Evolutionary conservation across 129 eudicot genomes (phyloP).

Genomic region (Rutidosis leptorrhynchoides): DNA sequence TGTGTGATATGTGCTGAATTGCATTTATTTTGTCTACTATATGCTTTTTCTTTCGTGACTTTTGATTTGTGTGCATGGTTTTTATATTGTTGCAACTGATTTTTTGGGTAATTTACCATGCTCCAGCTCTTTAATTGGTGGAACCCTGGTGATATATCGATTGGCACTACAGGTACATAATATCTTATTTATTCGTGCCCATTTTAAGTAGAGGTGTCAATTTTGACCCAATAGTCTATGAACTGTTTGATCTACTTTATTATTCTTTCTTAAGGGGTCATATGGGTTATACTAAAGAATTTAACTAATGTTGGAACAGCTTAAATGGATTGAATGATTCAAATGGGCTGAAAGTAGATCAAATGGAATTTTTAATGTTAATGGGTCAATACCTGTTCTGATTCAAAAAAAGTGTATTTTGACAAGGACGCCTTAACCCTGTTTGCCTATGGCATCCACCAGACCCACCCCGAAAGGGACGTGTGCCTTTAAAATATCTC

Average conservation of each 20-base stretch:
- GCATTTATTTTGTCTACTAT: too few relatives aligned
- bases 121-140: constrained; percentile 58
- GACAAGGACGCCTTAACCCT: too few relatives aligned
- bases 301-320: not conserved
- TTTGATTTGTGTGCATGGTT: too few relatives aligned
- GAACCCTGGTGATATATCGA: constrained; percentile 85
- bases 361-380: not conserved
- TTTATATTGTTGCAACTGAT: too few relatives aligned
- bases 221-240: not conserved
- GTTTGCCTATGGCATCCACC: too few relatives aligned
- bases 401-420: too few relatives aligned
- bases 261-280: not conserved
- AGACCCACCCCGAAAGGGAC: too few relatives aligned
- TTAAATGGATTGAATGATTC: not conserved
- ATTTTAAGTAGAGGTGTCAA: not conserved
- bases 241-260: not conserved
- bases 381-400: not conserved
- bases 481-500: too few relatives aligned
- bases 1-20: too few relatives aligned
- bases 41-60: too few relatives aligned
- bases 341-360: not conserved
- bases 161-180: constrained; percentile 86
- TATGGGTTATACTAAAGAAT: not conserved
- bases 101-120: constrained; percentile 62
- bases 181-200: not conserved